phyloP scores from a whole-genome alignment of 1,139 yeast species.

The Meyerozyma elateridarum region DNA sequence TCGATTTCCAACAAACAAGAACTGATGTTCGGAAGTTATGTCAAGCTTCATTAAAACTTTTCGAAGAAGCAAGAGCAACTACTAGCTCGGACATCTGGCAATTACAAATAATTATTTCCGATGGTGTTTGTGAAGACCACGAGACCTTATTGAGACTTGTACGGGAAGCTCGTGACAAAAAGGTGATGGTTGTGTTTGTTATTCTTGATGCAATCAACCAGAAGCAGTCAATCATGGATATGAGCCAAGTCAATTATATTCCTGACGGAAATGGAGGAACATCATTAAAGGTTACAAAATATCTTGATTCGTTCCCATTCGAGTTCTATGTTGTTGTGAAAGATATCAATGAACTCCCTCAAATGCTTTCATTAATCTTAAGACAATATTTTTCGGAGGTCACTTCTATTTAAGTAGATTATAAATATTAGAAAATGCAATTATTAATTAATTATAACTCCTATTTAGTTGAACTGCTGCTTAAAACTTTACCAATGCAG shows the following conservation, averaged over 20 bases:
- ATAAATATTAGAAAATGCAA: slow-evolving; percentile 4
- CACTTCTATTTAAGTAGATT: slow-evolving; percentile 21
- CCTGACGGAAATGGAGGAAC: slow-evolving; percentile 68
- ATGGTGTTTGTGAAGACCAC: slow-evolving; percentile 96
- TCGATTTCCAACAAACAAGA: slow-evolving; percentile 82
- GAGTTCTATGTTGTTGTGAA: slow-evolving; percentile 94
- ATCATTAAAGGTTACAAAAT: slow-evolving; percentile 73
- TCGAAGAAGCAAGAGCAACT: slow-evolving; percentile 61
- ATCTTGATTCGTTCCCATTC: slow-evolving; percentile 92
- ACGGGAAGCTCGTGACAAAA: slow-evolving; percentile 86
- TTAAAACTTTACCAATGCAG: slow-evolving; percentile 44
- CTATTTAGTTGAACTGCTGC: background rate
- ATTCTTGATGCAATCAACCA: slow-evolving; percentile 85
- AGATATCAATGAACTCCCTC: slow-evolving; percentile 84
- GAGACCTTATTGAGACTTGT: slow-evolving; percentile 76
- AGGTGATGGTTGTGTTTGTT: slow-evolving; percentile 93
- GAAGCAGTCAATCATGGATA: slow-evolving; percentile 83
- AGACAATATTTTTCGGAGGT: slow-evolving; percentile 86
- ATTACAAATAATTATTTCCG: slow-evolving; percentile 85
- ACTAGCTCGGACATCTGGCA: slow-evolving; percentile 80
- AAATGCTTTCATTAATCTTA: slow-evolving; percentile 80
- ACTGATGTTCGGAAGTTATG: slow-evolving; percentile 81
- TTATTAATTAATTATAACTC: background rate
- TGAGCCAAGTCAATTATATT: slow-evolving; percentile 84
- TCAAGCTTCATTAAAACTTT: slow-evolving; percentile 64